Base-by-base conservation (phyloP, 768 basidiomycete species). In the Lactarius hengduanensis region DNA sequence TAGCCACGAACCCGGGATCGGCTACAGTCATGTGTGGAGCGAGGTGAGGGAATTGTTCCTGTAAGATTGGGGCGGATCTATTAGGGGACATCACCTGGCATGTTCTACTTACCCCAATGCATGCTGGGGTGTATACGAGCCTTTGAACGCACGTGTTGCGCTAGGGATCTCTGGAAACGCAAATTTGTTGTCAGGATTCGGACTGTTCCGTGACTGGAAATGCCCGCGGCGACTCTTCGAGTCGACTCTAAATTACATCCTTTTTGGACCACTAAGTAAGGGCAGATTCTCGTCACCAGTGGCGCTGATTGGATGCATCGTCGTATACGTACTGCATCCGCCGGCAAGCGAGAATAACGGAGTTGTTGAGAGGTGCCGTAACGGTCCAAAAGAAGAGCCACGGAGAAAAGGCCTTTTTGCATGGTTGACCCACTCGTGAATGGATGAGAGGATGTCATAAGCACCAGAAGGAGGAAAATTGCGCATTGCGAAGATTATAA, bases 221-320 rank as follows among this genome's bases (percentile, higher is more conserved):
- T 18, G 16, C 11, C 18, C 34, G 60, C 20, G 15, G 26, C n/a
- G 40, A 55, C 30, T 57, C 22, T 56, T 55, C 32, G 15, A 28
- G 58, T 53, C 30, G 41, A 56, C 64, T 63, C 59, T 65, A 61
- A 65, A 61, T 36, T 54, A 10, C 43, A 56, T 34, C 64, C 59
- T 55, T 61, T 65, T 65, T n/a, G 54, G 58, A 22, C 28, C 22
- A 5, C n/a, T 11, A 10, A 22, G 41, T 34, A 57, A 50, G 38
- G 18, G 38, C 61, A 30, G 61, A 62, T 56, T n/a, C n/a, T n/a
- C 50, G 2, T 53, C 61, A 22, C 15, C 15, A 22, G 38, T 20
- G 32, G n/a, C 16, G 8, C 32, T 40, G 61, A 20, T 54, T 22
- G 22, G 15, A 53, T 53, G 50, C 13, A 53, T 26, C 15, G 50